These are phyloP conservation scores for Sporothrix globosa DNA, from an alignment of 2,329 filamentous ascomycete species.

Conservation along the genomic window DNA sequence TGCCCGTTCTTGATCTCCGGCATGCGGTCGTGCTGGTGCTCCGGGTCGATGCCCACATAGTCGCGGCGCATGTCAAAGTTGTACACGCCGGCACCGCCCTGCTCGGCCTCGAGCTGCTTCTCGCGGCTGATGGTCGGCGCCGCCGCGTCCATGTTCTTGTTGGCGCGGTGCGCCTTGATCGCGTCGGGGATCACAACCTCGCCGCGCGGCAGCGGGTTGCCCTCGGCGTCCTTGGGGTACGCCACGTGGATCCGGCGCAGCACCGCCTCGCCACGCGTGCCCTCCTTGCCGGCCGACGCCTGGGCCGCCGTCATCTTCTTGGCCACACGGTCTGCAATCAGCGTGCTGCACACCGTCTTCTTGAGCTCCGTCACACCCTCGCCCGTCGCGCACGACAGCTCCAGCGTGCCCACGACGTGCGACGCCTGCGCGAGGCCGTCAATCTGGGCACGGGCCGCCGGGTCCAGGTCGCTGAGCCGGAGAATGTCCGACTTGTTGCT, in stretches of 20 bases:
- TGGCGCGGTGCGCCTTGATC: slow-evolving; percentile 65
- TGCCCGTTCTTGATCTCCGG: slow-evolving; percentile 93
- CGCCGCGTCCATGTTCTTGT: background rate
- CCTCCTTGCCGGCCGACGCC: slow-evolving; percentile 72
- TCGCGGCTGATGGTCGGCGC: background rate
- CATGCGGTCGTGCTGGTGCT: slow-evolving; percentile 96
- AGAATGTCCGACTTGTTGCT: slow-evolving; percentile 98
- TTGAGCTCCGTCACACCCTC: slow-evolving; percentile 95
- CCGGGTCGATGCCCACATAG: slow-evolving; percentile 82
- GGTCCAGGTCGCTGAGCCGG: slow-evolving; percentile 82
- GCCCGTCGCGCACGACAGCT: slow-evolving; percentile 91
- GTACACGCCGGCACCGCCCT: slow-evolving; percentile 94
- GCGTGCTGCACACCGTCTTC: slow-evolving; percentile 88
- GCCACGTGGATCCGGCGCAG: slow-evolving; percentile 95
- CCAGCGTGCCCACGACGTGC: slow-evolving; percentile 87
- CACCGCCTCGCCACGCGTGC: slow-evolving; percentile 83
- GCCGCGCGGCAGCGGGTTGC: slow-evolving; percentile 53
- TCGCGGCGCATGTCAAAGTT: slow-evolving; percentile 89
- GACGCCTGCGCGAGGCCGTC: slow-evolving; percentile 46
- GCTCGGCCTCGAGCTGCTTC: slow-evolving; percentile 71
- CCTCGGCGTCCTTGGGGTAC: slow-evolving; percentile 57
- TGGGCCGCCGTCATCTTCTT: slow-evolving; percentile 96
- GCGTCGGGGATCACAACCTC: slow-evolving; percentile 89
- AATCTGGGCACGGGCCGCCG: slow-evolving; percentile 66
- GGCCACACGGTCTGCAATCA: slow-evolving; percentile 89